A percentile compares a stretch with the other conserved stretches of the same genome.
phyloP scores from a whole-genome alignment of 495 filamentous ascomycete species.

The Lasiosphaeria ovina region DNA sequence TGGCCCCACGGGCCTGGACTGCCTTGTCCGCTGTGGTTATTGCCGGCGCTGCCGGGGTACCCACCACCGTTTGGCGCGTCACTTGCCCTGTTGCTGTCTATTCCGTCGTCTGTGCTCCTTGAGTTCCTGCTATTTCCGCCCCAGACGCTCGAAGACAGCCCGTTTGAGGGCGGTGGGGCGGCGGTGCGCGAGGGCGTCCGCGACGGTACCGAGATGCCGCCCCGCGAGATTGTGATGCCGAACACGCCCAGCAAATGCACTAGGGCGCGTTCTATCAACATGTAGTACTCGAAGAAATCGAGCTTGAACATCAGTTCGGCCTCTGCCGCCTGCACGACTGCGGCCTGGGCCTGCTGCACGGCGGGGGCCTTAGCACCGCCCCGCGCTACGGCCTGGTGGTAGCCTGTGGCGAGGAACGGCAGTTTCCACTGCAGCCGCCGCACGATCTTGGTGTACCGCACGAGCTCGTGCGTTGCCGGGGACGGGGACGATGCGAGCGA shows the following conservation, averaged over 20 bases:
- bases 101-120: not conserved
- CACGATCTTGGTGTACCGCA: conserved; percentile 56
- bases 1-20: conserved; percentile 32
- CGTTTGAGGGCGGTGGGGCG: conserved; percentile 1
- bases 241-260: conserved; percentile 60
- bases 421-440: conserved; percentile 60
- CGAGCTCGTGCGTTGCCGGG: conserved; percentile 43
- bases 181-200: conserved; percentile 1
- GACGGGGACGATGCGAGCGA: not conserved
- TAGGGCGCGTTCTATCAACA: conserved; percentile 61
- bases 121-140: not conserved
- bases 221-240: conserved; percentile 45
- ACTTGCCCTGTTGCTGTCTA: not conserved
- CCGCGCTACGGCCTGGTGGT: conserved; percentile 44
- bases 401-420: conserved; percentile 53
- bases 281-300: conserved; percentile 70
- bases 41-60: not conserved
- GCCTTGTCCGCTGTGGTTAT: not conserved
- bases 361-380: not conserved
- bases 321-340: conserved; percentile 26
- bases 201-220: not conserved
- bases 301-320: conserved; percentile 66
- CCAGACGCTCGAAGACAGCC: conserved; percentile 2
- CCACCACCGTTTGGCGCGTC: not conserved
- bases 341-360: conserved; percentile 11